Evolutionary conservation across 495 filamentous ascomycete genomes (phyloP).

Genomic region (Aspergillus mulundensis): DNA sequence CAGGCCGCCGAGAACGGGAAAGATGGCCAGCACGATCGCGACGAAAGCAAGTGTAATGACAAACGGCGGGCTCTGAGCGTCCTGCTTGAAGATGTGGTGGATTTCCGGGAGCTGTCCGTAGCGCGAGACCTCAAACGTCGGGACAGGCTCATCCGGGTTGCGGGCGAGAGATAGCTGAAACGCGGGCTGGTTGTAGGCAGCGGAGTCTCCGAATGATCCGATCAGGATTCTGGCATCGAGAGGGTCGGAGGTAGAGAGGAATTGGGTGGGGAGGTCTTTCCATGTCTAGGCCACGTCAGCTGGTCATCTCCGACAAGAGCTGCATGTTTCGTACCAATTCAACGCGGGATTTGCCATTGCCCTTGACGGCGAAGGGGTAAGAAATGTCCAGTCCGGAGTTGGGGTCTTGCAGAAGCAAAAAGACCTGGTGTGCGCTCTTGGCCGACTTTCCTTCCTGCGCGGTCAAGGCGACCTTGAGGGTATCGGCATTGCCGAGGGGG

Average conservation of each 20-base stretch:
- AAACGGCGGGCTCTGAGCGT: constrained; percentile 76
- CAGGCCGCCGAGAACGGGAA: constrained; percentile 65
- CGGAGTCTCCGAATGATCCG: constrained; percentile 76
- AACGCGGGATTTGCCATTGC: constrained; percentile 77
- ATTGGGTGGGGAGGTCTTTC: constrained; percentile 83
- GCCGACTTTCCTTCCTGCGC: constrained; percentile 71
- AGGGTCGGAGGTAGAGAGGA: constrained; percentile 61
- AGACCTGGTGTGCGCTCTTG: constrained; percentile 89
- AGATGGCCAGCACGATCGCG: constrained; percentile 61
- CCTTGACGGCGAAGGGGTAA: constrained; percentile 79
- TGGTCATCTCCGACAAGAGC: not conserved
- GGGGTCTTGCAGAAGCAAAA: constrained; percentile 74
- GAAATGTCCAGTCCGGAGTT: constrained; percentile 80
- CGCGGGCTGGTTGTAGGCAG: constrained; percentile 57
- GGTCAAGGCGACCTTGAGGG: constrained; percentile 77
- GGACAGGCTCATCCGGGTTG: constrained; percentile 58
- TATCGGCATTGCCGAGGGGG: constrained; percentile 62
- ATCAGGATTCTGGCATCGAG: constrained; percentile 76
- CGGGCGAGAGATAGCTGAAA: constrained; percentile 63
- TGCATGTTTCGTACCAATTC: constrained; percentile 62
- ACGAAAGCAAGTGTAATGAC: constrained; percentile 77
- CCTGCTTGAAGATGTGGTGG: constrained; percentile 82
- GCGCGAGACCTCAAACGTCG: constrained; percentile 57
- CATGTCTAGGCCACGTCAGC: constrained; percentile 58
- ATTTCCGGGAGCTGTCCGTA: constrained; percentile 83